Base-by-base conservation (phyloP, 768 basidiomycete genomes). In the Calocybe gangraenosa region DNA sequence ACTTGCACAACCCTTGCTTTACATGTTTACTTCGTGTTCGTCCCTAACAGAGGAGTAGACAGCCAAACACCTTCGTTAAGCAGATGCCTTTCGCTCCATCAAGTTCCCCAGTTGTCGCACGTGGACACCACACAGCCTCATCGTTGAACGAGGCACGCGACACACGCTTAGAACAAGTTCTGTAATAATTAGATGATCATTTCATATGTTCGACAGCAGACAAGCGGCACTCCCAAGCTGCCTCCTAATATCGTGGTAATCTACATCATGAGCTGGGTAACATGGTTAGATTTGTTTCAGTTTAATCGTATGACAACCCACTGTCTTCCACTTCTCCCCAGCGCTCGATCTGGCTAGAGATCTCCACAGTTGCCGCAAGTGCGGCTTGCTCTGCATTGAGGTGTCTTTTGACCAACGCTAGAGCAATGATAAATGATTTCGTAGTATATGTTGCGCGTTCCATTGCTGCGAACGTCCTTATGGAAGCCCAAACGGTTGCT, bases 311-410 rank as follows among this genome's bases (percentile, higher is more conserved):
- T 18, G 35, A 25, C 18, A 22, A 74, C 96, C 73, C 58, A 98
- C 95, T 91, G 63, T 98, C 96, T 71, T 98, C 96, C 0, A 99
- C 96, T 67, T 98, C 95, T n/a, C 96, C 96, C 96, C 96, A 99
- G 39, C 84, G 76, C 64, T 94, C 82, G 49, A 97, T 97, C 68
- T 98, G 95, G 61, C 92, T 94, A 51, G 83, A 75, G 0, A 99
- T 95, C 66, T 99, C 96, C 7, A 95, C 94, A 42, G 87, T 85
- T 6, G 92, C 78, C 0, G 90, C 91, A 40, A 81, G 64, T 2
- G 93, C 80, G 7, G 95, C 94, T 58, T 92, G 71, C 56, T 99
- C 90, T 1, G 82, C 89, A 3, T 79, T 80, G 33, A 97, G 61
- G 46, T 75, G 79, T 25, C 81, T 83, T 55, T 80, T 81, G 23